Evolutionary conservation across 176 grass and related monocot species (phyloP), one percentile per base, ranked within the genome.

Genomic region (Carex littledalei): DNA sequence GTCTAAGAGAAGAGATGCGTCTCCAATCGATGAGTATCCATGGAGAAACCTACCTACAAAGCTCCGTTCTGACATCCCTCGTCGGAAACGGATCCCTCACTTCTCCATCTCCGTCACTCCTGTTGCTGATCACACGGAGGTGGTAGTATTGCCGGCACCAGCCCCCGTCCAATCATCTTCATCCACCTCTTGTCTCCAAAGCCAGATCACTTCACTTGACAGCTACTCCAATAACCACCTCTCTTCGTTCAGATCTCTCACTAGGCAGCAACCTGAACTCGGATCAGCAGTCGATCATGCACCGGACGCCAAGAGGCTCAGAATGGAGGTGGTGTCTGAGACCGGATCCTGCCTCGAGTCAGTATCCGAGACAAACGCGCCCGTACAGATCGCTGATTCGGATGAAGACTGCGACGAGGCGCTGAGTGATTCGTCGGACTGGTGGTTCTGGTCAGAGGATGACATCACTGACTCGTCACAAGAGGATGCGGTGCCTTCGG

Each of bases 1-100:
- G 80, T 29, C 61, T 31, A 1, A 9, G 17, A 67, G 81, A 32
- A 2, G 22, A 67, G 41, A 53, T 0, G 17, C 4, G 21, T 67
- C 39, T 68, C 81, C 41, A 29, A 56, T 83, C 22, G n/a, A 6
- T 43, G 58, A 45, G 3, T 32, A 63, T 81, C 79, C 79, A 14
- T 47, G 81, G 61, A 83, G 49, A 18, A 53, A 67, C 21, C 81
- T 64, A 31, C 60, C 81, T 83, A 83, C 63, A 17, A 54, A 67
- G 63, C 81, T 67, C 43, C 81, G 81, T 67, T 83, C 81, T 11
- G 63, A 83, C 39, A 83, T 83, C 81, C 81, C 81, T 69, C 81
- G 81, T 14, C 81, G 81, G 34, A 83, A 63, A 83, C 81, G 81
- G 11, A 55, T 69, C 60, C 63, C 81, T 43, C 18, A 8, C 13